Evolutionary conservation across 2,329 filamentous ascomycete species (phyloP).

Genomic region (Curvularia sp.): DNA sequence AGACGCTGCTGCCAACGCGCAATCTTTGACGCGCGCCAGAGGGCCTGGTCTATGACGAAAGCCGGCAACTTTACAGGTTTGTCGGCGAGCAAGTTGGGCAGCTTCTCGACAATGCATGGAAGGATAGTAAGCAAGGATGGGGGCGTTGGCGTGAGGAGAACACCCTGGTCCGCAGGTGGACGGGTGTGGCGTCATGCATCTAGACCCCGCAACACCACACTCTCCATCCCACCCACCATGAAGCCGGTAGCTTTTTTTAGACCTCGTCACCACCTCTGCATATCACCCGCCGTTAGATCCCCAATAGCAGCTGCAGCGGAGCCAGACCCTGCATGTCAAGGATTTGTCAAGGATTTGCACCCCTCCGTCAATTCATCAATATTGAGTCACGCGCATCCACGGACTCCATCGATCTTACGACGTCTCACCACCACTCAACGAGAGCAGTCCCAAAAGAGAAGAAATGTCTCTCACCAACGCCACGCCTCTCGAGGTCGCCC

Average conservation of each 20-base stretch:
- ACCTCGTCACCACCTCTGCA: slow-evolving; percentile 15
- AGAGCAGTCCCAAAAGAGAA: slow-evolving; percentile 27
- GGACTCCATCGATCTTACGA: slow-evolving; percentile 20
- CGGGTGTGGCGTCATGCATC: slow-evolving; percentile 13
- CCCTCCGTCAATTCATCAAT: slow-evolving; percentile 22
- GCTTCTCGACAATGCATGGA: not conserved
- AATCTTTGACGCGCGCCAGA: slow-evolving; percentile 9
- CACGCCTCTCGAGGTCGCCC: slow-evolving; percentile 77
- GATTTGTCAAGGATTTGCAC: slow-evolving; percentile 21
- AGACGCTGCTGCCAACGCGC: slow-evolving; percentile 18
- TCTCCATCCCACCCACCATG: slow-evolving; percentile 24
- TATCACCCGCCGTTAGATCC: slow-evolving; percentile 15
- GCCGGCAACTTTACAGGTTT: not conserved
- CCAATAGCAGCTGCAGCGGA: slow-evolving; percentile 27
- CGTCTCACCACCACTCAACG: slow-evolving; percentile 25
- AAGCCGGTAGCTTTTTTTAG: slow-evolving; percentile 35
- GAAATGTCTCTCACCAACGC: slow-evolving; percentile 85
- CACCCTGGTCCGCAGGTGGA: slow-evolving; percentile 1
- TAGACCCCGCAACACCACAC: slow-evolving; percentile 38
- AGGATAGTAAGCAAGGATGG: not conserved
- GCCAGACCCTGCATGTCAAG: slow-evolving; percentile 32
- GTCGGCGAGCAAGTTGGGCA: not conserved
- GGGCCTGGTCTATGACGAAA: slow-evolving; percentile 15
- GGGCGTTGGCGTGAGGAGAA: slow-evolving; percentile 1
- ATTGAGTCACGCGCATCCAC: slow-evolving; percentile 38